Base-by-base conservation (phyloP, 2,329 filamentous ascomycete genomes). In the Emmonsia crescens region DNA sequence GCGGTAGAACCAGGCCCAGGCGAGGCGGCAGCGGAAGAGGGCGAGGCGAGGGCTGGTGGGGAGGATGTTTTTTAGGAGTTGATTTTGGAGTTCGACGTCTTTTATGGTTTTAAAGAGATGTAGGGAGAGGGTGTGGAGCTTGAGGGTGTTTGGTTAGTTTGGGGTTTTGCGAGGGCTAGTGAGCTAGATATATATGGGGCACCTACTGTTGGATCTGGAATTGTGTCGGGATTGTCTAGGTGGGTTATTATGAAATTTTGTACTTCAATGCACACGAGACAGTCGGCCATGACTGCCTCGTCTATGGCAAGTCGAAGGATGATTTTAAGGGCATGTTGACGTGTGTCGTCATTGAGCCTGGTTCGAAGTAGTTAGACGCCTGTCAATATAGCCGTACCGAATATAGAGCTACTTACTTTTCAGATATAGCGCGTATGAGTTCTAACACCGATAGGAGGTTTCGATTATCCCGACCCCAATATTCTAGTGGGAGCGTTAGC, bases 1-100 rank as follows among this genome's bases (percentile, higher is more conserved):
- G n/a, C 62, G 64, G 5, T 70, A 67, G 40, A 77, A 63, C 59
- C 75, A 76, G 10, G 72, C 68, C 24, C 71, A 56, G 14, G 76
- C 75, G 4, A 79, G 72, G 21, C 73, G 73, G 48, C 72, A 74
- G 55, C 76, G 70, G n/a, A 78, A 65, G n/a, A 69, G 60, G n/a
- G 74, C 72, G 29, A 76, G 71, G 63, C 70, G 69, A 14, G 67
- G 65, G 10, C 71, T 73, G 3, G 70, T 72, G 24, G 76, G 75
- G 16, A 73, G 63, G 24, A 78, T 75, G 59, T 78, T 72, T 38
- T 69, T 71, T 8, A 79, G 65, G 12, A 79, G 66, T 48, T 73
- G 74, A 56, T 69, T 73, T 65, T 77, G 77, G 5, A 78, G 70
- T 33, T 67, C 66, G 16, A 69, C 61, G 55, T 77, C 72, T 60